phyloP scores from a whole-genome alignment of 371 early-diverging fungal genomes.

The Mortierella sp. region DNA sequence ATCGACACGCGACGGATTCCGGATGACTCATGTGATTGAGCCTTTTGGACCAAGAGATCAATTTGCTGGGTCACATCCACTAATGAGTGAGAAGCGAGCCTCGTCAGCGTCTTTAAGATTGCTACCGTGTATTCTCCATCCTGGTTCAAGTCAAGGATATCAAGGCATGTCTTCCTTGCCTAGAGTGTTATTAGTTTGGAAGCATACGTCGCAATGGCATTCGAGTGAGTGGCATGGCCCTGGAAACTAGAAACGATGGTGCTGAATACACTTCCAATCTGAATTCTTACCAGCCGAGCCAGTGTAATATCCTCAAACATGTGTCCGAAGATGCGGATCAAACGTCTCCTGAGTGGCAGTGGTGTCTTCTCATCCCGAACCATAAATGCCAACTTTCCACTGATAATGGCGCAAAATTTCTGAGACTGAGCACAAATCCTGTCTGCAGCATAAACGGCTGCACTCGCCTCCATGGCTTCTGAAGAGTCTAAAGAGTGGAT shows the following conservation, averaged over 20 bases:
- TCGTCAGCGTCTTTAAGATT: slow-evolving; percentile 59
- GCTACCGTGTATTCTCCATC: slow-evolving; percentile 56
- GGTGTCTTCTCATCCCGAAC: slow-evolving; percentile 52
- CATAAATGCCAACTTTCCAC: slow-evolving; percentile 33
- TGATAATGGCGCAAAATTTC: slow-evolving; percentile 61
- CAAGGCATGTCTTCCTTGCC: slow-evolving; percentile 60
- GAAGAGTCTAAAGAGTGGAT: slow-evolving; percentile 58
- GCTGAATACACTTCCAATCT: neutral
- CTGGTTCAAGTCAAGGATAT: slow-evolving; percentile 53
- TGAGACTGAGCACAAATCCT: slow-evolving; percentile 63
- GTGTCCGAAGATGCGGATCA: slow-evolving; percentile 66
- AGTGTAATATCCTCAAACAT: slow-evolving; percentile 69
- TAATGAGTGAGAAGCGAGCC: slow-evolving; percentile 59
- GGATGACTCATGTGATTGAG: slow-evolving; percentile 11
- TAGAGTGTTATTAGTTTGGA: slow-evolving; percentile 10
- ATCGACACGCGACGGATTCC: slow-evolving; percentile 45
- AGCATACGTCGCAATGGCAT: no score
- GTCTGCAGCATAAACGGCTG: slow-evolving; percentile 68
- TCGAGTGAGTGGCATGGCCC: neutral
- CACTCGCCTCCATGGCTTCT: slow-evolving; percentile 63
- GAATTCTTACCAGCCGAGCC: slow-evolving; percentile 54
- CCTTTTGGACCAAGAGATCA: slow-evolving; percentile 49
- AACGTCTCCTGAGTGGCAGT: slow-evolving; percentile 54
- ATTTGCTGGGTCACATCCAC: slow-evolving; percentile 65
- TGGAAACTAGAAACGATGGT: no score